Evolutionary conservation across 164 flowering plant species (phyloP).

Genomic region (Houttuynia cordata): DNA sequence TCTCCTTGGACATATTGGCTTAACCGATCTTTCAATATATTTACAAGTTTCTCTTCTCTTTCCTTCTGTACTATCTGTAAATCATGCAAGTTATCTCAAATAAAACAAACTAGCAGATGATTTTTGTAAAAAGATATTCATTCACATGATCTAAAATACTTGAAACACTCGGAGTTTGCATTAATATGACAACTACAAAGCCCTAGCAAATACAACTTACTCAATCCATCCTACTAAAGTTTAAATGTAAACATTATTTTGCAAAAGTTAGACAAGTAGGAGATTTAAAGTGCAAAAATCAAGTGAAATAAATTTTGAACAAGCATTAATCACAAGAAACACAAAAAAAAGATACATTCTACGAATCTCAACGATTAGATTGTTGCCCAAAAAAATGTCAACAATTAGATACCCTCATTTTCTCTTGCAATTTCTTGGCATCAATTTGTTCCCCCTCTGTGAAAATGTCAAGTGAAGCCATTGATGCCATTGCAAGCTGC

Average conservation of each 20-base stretch:
- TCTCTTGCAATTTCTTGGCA: slow-evolving; percentile 79
- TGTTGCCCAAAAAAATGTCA: no score
- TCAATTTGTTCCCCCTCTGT: slow-evolving; percentile 80
- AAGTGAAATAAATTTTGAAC: no score
- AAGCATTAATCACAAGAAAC: neutral
- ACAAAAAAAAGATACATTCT: neutral
- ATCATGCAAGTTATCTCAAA: neutral
- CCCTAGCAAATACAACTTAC: no score
- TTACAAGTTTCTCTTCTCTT: slow-evolving; percentile 87
- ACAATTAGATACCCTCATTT: slow-evolving; percentile 65
- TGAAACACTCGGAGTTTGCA: no score
- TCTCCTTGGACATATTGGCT: slow-evolving; percentile 72
- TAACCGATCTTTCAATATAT: slow-evolving; percentile 52
- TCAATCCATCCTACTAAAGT: no score
- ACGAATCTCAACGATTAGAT: neutral
- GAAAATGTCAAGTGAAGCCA: slow-evolving; percentile 93
- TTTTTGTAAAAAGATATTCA: neutral
- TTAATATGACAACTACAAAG: no score
- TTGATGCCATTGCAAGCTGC: slow-evolving; percentile 98
- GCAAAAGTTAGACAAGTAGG: no score
- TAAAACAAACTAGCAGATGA: neutral
- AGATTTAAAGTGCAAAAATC: no score
- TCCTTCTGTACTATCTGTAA: slow-evolving; percentile 76
- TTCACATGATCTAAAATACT: no score
- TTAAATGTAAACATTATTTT: no score